Evolutionary conservation across 139 green algal genomes (phyloP).

Genomic region (Chlamydomonas incerta): DNA sequence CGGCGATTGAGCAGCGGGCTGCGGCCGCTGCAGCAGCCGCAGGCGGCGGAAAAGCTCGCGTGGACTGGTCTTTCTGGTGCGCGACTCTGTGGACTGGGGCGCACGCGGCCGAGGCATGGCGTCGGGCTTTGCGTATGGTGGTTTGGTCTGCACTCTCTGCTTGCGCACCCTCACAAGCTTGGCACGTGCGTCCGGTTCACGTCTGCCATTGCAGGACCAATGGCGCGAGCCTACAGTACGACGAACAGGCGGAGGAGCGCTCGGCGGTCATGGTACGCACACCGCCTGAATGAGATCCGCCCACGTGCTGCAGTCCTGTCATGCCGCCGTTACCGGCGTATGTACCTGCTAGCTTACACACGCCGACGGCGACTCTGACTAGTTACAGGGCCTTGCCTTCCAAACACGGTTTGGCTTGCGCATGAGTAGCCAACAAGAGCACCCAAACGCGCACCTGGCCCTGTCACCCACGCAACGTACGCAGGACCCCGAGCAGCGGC

Average conservation of each 20-base stretch:
- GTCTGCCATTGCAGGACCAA: not conserved
- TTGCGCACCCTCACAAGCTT: no score
- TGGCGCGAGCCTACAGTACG: conserved; percentile 25
- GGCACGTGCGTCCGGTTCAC: no score
- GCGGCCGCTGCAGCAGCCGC: not conserved
- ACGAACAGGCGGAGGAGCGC: conserved; percentile 33
- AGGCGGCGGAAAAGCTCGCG: not conserved
- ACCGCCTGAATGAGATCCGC: not conserved
- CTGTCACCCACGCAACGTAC: not conserved
- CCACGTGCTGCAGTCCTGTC: not conserved
- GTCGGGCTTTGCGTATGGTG: no score
- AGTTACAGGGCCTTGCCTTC: no score
- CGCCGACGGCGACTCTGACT: not conserved
- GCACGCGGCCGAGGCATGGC: no score
- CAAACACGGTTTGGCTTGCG: no score
- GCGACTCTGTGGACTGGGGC: no score
- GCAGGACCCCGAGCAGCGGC: conserved; percentile 36
- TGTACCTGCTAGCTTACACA: no score
- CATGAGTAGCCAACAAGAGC: no score
- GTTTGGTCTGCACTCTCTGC: no score
- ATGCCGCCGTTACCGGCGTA: not conserved
- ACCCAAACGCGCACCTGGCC: not conserved
- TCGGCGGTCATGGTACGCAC: not conserved
- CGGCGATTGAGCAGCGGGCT: conserved; percentile 7
- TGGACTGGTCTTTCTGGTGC: conserved; percentile 39